Base-by-base conservation (phyloP, 208 protist genomes). In the Trypanosoma lewisi region DNA sequence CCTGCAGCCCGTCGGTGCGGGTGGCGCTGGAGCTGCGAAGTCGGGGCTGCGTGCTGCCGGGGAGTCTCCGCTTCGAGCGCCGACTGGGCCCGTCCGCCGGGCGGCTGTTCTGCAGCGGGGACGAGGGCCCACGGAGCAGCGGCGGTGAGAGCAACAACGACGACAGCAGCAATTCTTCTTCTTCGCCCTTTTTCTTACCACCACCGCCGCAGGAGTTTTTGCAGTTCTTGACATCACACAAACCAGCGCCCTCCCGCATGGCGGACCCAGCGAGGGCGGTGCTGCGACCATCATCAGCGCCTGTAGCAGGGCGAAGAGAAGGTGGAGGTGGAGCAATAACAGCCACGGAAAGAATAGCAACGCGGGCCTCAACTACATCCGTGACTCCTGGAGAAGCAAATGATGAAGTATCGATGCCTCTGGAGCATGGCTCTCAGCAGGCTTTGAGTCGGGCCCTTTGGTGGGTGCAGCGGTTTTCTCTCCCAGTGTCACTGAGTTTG, bases 401-500 rank as follows among this genome's bases (percentile, higher is more conserved):
- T 31, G 42, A n/a, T 16, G 53, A 57, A 28, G 17, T 27, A 39
- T 31, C 44, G 5, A 31, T 25, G 7, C 21, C 52, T 23, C 23
- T 37, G 5, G 41, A 45, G 41, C 36, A 31, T 50, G 19, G 62
- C 3, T 21, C 73, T 12, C 52, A 83, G 28, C 49, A 71, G 41
- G 69, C 74, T 23, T 67, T 87, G n/a, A 48, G 50, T 16, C 55
- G 58, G 6, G 65, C 81, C 30, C 21, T 80, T 44, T 87, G 81
- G 81, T 87, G 81, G 81, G 17, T 87, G 36, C 59, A 67, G n/a
- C 42, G 44, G 0, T 57, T 52, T 8, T 25, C 45, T 23, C 61
- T 81, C 54, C 67, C 71, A 6, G 59, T 87, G 21, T 80, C 81
- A 23, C 49, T 87, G 58, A 77, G 55, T 42, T 52, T 87, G 5